Evolutionary conservation across 2,329 filamentous ascomycete genomes (phyloP), one percentile per base, ranked within the genome.

Genomic region (Phialocephala subalpina): DNA sequence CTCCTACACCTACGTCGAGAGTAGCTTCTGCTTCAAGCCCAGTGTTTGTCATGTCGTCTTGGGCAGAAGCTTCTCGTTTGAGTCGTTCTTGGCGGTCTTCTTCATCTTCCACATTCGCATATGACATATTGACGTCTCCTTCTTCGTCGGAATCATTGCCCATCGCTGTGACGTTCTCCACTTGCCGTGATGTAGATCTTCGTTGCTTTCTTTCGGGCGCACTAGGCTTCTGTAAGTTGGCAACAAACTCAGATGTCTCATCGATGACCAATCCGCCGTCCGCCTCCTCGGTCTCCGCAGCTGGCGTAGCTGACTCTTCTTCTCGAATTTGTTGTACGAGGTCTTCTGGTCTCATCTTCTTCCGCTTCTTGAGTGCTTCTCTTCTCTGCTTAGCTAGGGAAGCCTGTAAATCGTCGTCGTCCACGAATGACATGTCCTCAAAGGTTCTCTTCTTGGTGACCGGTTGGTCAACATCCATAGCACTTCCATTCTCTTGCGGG

Each of bases 171-270:
- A 80, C 76, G 3, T 77, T 78, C 45, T 80, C 77, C 11, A 78
- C 75, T 18, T 76, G 76, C 35, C 77, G 77, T 8, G 77, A 77
- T 25, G 72, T 75, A 65, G 77, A 75, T 62, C 72, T 76, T 68
- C 69, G 57, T 22, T 27, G 49, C 65, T 75, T 79, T 78, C 84
- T 74, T 78, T 91, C 80, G 75, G 85, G 80, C 12, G 84, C 78
- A 1, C 81, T 85, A 16, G 90, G 87, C 65, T 90, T 91, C 75
- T 90, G 91, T 63, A 99, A 80, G 62, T 93, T 93, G 29, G 94
- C 91, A 35, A 99, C 92, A 73, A 99, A 99, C 73, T 97, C 94
- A 0, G 94, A 94, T 0, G 95, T 97, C 76, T 97, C 96, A 67
- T 97, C 95, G 64, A 99, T 94, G n/a, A 97, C 87, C 1, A 99